Evolutionary conservation across 2,329 filamentous ascomycete species (phyloP).

Genomic region (Pezicula neosporulosa): DNA sequence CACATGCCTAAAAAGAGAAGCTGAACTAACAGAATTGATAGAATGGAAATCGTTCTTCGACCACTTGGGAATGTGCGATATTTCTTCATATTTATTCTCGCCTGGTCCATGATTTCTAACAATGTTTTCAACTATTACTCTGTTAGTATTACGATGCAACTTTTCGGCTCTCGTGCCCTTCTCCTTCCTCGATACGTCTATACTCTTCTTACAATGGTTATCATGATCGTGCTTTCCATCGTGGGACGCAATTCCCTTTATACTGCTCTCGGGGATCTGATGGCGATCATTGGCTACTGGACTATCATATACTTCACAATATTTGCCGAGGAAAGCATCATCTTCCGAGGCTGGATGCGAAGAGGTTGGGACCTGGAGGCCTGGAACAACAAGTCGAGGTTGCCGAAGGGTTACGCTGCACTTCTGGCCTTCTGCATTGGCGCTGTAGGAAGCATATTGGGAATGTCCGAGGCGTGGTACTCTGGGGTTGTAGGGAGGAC

Average conservation of each 20-base stretch:
- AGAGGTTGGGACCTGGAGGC: conserved; percentile 49
- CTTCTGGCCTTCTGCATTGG: conserved; percentile 59
- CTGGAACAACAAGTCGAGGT: conserved; percentile 51
- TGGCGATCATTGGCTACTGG: conserved; percentile 57
- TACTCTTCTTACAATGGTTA: not conserved
- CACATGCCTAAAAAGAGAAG: too few relatives aligned
- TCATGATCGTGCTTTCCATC: conserved; percentile 5
- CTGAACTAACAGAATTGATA: not conserved
- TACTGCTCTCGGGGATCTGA: conserved; percentile 42
- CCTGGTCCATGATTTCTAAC: conserved; percentile 7
- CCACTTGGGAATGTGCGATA: conserved; percentile 5
- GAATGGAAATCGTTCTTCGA: conserved; percentile 1
- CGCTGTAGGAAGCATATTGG: conserved; percentile 58
- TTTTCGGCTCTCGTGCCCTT: conserved; percentile 4
- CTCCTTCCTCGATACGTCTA: conserved; percentile 2
- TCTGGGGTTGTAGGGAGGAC: conserved; percentile 60
- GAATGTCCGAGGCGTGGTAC: conserved; percentile 67
- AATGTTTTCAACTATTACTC: conserved; percentile 9
- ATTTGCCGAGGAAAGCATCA: conserved; percentile 60
- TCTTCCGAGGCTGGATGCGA: conserved; percentile 57
- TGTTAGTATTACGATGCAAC: conserved; percentile 3
- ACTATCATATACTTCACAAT: conserved; percentile 51
- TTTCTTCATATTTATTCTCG: conserved; percentile 9
- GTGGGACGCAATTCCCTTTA: conserved; percentile 12
- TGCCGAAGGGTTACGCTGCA: conserved; percentile 62